Percentiles rank a stretch among this genome's conserved stretches.
These are phyloP conservation scores for Cladorrhinum sp. DNA, from an alignment of 2,329 filamentous ascomycete genomes.

Conservation along the genomic window DNA sequence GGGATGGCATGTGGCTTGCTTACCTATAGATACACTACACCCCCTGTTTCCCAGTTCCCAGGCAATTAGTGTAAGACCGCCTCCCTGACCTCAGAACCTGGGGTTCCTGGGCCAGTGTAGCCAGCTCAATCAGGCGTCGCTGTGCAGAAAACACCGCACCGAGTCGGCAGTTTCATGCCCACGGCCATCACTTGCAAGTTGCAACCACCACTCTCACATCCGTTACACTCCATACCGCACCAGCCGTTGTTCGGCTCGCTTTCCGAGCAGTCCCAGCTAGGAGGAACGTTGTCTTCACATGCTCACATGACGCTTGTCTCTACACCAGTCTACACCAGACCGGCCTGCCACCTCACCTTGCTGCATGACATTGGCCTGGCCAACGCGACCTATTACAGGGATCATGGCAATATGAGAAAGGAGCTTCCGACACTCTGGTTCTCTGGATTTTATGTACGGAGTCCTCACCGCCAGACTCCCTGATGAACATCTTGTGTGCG, in stretches of 20 bases:
- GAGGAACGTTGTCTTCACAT: not conserved
- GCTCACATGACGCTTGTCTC: not conserved
- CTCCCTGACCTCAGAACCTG: slow-evolving; percentile 2
- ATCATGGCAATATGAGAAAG: slow-evolving; percentile 1
- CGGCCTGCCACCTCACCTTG: slow-evolving; percentile 1
- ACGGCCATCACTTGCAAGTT: slow-evolving; percentile 5
- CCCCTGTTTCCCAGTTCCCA: too few relatives aligned
- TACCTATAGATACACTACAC: slow-evolving; percentile 2
- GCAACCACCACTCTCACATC: not conserved
- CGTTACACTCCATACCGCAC: not conserved
- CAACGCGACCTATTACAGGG: slow-evolving; percentile 3
- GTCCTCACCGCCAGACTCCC: not conserved
- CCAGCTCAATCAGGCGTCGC: not conserved
- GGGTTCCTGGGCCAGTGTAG: not conserved
- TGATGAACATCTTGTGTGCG: not conserved
- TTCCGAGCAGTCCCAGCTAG: slow-evolving; percentile 21
- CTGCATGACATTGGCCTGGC: not conserved
- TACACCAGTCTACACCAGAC: not conserved
- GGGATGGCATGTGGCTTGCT: not conserved
- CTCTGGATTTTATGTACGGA: not conserved
- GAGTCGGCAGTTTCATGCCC: slow-evolving; percentile 8
- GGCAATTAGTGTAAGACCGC: not conserved
- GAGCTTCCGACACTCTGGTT: slow-evolving; percentile 5
- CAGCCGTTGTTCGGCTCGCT: slow-evolving; percentile 15
- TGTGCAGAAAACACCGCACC: slow-evolving; percentile 6